A percentile compares a stretch with the other conserved stretches of the same genome.
phyloP scores from a whole-genome alignment of 768 basidiomycete species.

The Lanmaoa pseudosensibilis region DNA sequence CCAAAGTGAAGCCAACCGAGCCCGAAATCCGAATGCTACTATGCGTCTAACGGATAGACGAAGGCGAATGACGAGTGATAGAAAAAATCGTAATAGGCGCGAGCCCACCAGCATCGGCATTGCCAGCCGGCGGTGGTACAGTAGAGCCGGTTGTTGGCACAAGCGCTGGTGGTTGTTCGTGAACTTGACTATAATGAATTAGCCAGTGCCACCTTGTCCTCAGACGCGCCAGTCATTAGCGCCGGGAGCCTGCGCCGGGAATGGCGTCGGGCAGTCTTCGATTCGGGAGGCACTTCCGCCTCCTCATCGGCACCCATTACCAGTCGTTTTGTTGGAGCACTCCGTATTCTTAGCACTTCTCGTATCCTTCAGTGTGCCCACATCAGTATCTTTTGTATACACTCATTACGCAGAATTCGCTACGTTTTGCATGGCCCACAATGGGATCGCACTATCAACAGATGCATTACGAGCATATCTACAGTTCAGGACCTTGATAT shows the following conservation, averaged over 20 bases:
- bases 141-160: background rate
- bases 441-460: background rate
- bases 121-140: background rate
- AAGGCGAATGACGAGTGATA: constrained; percentile 9
- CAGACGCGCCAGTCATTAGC: background rate
- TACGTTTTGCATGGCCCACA: too few relatives aligned
- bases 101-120: background rate
- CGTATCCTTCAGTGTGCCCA: too few relatives aligned
- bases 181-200: background rate
- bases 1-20: constrained; percentile 6
- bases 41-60: background rate
- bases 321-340: too few relatives aligned
- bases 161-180: background rate
- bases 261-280: too few relatives aligned
- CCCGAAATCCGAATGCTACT: constrained; percentile 1
- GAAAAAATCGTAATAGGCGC: background rate
- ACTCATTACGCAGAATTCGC: too few relatives aligned
- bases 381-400: too few relatives aligned
- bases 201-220: background rate
- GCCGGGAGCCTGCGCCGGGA: too few relatives aligned
- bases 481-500: background rate
- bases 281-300: too few relatives aligned
- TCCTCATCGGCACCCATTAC: too few relatives aligned
- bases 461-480: background rate
- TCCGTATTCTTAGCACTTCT: too few relatives aligned